These are phyloP conservation scores for Ramaria rubella DNA, from an alignment of 768 basidiomycete genomes.

Conservation along the genomic window DNA sequence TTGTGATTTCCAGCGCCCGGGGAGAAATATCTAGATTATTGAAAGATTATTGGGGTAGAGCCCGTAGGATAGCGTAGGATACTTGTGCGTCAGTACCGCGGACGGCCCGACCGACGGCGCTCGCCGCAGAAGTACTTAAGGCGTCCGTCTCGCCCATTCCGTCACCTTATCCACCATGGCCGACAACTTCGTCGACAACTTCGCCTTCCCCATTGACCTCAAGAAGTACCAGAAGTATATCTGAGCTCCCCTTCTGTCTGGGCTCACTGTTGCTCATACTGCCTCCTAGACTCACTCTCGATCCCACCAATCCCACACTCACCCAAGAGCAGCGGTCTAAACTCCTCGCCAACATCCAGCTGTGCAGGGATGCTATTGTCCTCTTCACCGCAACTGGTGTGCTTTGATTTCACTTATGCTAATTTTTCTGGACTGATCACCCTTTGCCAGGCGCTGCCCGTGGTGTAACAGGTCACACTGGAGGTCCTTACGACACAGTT, in stretches of 20 bases:
- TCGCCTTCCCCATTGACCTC: slow-evolving; percentile 72
- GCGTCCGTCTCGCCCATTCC: too few species aligned
- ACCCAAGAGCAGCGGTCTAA: slow-evolving; percentile 52
- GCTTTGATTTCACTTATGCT: neutral
- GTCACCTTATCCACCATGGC: too few species aligned
- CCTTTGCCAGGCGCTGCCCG: slow-evolving; percentile 39
- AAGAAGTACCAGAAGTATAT: slow-evolving; percentile 64
- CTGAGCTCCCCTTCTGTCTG: too few species aligned
- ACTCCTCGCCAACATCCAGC: slow-evolving; percentile 65
- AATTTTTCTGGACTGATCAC: neutral
- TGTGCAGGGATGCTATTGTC: slow-evolving; percentile 80
- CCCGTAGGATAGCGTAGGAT: too few species aligned
- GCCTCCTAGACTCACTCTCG: slow-evolving; percentile 54
- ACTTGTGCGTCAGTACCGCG: too few species aligned
- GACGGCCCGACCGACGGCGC: too few species aligned
- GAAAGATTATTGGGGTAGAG: too few species aligned
- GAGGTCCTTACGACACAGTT: slow-evolving; percentile 56
- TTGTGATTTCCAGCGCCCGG: too few species aligned
- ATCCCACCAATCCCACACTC: slow-evolving; percentile 59
- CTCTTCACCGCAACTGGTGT: slow-evolving; percentile 82
- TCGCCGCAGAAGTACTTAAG: too few species aligned
- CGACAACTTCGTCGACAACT: neutral
- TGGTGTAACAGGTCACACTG: slow-evolving; percentile 67
- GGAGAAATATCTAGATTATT: too few species aligned
- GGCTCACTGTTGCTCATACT: too few species aligned